phyloP scores from a whole-genome alignment of 495 filamentous ascomycete genomes.

The Aspergillus sclerotioniger region DNA sequence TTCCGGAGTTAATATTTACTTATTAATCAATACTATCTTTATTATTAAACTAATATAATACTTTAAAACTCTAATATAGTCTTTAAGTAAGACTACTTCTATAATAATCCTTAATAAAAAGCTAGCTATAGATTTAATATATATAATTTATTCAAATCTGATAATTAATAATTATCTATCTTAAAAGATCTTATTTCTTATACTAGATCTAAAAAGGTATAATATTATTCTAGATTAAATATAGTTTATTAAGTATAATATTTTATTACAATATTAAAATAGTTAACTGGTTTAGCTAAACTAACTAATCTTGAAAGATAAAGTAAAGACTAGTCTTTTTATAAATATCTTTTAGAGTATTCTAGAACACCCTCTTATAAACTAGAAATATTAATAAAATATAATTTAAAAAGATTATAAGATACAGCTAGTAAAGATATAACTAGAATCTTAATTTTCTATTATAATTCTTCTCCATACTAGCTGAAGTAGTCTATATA shows the following conservation, averaged over 20 bases:
- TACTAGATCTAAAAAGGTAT: too few relatives aligned
- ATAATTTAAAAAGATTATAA: not conserved
- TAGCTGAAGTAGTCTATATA: not conserved
- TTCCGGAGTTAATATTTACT: too few relatives aligned
- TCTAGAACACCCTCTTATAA: not conserved
- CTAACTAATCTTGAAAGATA: not conserved
- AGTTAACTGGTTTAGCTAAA: not conserved
- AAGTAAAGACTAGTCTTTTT: not conserved
- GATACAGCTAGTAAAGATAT: not conserved
- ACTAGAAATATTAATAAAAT: not conserved
- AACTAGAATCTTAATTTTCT: not conserved
- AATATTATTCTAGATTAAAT: not conserved
- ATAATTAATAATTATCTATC: too few relatives aligned
- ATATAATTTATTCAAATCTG: too few relatives aligned
- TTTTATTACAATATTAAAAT: not conserved
- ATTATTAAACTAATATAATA: too few relatives aligned
- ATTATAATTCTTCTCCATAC: not conserved
- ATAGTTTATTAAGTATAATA: not conserved
- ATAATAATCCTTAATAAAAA: too few relatives aligned
- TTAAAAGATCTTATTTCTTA: too few relatives aligned
- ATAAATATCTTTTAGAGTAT: not conserved
- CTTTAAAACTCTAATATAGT: too few relatives aligned
- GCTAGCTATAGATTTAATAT: too few relatives aligned
- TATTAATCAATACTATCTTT: too few relatives aligned
- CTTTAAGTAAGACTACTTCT: too few relatives aligned